Evolutionary conservation across 768 basidiomycete genomes (phyloP), one percentile per base, ranked within the genome.

Genomic region (Podaxis pistillaris): DNA sequence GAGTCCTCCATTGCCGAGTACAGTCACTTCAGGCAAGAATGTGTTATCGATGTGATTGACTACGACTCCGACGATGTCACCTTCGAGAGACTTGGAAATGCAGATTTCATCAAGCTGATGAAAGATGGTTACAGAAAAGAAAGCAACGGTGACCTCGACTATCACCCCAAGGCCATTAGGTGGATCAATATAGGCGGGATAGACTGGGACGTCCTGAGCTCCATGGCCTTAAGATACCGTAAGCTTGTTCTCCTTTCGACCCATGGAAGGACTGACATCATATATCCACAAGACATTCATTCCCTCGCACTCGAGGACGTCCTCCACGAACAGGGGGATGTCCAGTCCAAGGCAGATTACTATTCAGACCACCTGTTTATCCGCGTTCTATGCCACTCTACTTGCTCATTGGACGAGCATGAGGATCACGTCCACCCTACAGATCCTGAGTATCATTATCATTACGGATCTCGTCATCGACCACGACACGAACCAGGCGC

Each of bases 101-200:
- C 69, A 1, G 81, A 81, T 60, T 81, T 88, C 60, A 71, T 86
- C 13, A 67, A 75, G 12, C 71, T 83, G 64, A 70, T 88, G 67
- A 64, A 72, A 3, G 73, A 79, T 24, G 56, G 52, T 17, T 58
- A 56, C 6, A 30, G 40, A 33, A 44, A 56, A 26, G 46, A 51
- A 56, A 63, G 51, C 17, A 64, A 58, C 9, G 41, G 59, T 17
- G 57, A 64, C 12, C 40, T 52, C 37, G 60, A 60, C 74, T 1
- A 81, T 75, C 82, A 80, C 71, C 67, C 81, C 22, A 64, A 65
- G 11, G 68, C 67, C 63, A 71, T 75, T 50, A 73, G 88, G 50
- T 89, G 86, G 86, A 86, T 88, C 60, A 86, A 88, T 66, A 78
- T 89, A 59, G 82, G 82, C 8, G 87, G 88, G 0, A 70, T 81